These are phyloP conservation scores for Heterobasidion irregulare DNA, from an alignment of 1,284 basidiomycete genomes.

Conservation along the genomic window DNA sequence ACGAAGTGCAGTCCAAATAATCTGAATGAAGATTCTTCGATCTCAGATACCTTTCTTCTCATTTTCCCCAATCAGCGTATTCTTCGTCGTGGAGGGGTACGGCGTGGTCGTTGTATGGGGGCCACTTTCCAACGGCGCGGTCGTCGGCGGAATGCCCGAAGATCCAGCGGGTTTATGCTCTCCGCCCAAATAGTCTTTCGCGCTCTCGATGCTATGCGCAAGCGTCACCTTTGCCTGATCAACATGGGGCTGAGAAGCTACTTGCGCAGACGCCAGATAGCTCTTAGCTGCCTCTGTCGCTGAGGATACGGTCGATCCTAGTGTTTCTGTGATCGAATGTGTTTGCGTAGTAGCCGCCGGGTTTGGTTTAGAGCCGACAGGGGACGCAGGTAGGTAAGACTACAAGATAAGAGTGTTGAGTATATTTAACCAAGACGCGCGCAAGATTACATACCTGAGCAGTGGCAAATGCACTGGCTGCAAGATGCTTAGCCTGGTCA, in stretches of 20 bases:
- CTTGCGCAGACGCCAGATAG: constrained; percentile 12
- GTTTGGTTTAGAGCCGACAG: background rate
- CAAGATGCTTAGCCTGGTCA: constrained; percentile 43
- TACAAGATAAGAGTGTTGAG: constrained; percentile 1
- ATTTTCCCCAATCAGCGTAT: constrained; percentile 12
- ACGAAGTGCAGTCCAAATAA: too few species aligned
- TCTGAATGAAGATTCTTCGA: too few species aligned
- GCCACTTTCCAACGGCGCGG: constrained; percentile 35
- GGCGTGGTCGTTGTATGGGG: constrained; percentile 26
- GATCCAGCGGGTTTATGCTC: constrained; percentile 13
- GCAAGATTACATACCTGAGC: constrained; percentile 35
- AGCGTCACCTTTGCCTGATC: constrained; percentile 18
- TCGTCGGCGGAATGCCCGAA: constrained; percentile 27
- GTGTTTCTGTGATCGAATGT: constrained; percentile 7
- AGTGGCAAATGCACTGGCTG: constrained; percentile 34
- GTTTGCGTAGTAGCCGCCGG: background rate
- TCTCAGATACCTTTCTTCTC: background rate
- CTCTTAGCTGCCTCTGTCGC: constrained; percentile 10
- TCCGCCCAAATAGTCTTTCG: constrained; percentile 16
- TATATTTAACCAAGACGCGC: background rate
- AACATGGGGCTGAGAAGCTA: constrained; percentile 21
- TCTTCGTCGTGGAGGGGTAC: constrained; percentile 20
- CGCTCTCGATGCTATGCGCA: constrained; percentile 2
- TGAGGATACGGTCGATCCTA: constrained; percentile 7
- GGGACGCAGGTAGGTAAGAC: constrained; percentile 17